A percentile compares a stretch with the other conserved stretches of the same genome.
Conservation (phyloP, 495 filamentous ascomycete genomes). For the Tirmania nivea region DNA sequence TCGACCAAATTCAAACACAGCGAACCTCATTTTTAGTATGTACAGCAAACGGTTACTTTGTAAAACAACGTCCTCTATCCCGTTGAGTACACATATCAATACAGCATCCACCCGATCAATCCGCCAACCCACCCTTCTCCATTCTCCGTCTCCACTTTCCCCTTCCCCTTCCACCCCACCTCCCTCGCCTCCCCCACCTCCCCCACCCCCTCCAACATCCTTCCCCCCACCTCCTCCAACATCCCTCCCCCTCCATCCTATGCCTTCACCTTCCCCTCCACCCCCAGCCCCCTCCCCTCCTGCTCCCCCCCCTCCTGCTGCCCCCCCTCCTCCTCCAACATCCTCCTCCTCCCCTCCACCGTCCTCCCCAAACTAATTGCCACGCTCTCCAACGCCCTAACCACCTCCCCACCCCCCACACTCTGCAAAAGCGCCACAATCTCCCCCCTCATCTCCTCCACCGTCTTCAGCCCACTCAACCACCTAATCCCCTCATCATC, state of each 20-base stretch:
- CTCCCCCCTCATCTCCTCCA: constrained; percentile 63
- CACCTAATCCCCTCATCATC: constrained; percentile 60
- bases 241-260: constrained; percentile 2
- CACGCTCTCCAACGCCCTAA: constrained; percentile 10
- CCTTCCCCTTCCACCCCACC: neutral
- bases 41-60: too few species aligned
- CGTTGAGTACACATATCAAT: too few species aligned
- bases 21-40: too few species aligned
- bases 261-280: neutral
- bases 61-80: too few species aligned
- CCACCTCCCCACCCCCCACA: constrained; percentile 15
- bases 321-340: constrained; percentile 7
- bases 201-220: constrained; percentile 9
- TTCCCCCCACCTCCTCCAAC: constrained; percentile 15
- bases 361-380: constrained; percentile 11
- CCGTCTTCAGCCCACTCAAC: constrained; percentile 66
- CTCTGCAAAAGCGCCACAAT: constrained; percentile 28
- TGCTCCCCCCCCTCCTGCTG: constrained; percentile 2
- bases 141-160: neutral
- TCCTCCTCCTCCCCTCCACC: constrained; percentile 15
- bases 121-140: too few species aligned
- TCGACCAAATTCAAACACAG: too few species aligned
- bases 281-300: constrained; percentile 6
- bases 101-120: too few species aligned
- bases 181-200: too few species aligned